Conservation (phyloP, 352 stramenopile species). For the Phytopythium kandeliae region DNA sequence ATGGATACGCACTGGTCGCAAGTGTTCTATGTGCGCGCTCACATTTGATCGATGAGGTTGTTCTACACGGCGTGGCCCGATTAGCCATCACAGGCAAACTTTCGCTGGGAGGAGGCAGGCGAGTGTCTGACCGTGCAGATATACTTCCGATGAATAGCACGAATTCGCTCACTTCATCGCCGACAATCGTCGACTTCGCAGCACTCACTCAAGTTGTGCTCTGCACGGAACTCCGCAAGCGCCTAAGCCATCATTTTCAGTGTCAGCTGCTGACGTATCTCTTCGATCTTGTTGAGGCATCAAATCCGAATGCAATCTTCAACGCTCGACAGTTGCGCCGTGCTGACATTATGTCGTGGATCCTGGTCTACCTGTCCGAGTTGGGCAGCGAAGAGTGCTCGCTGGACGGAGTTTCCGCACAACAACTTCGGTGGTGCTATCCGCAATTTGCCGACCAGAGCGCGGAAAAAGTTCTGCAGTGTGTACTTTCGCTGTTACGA, state of each 20-base stretch:
- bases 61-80: slow-evolving; percentile 32
- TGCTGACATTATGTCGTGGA: slow-evolving; percentile 44
- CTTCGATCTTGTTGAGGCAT: slow-evolving; percentile 28
- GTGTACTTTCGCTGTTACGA: slow-evolving; percentile 31
- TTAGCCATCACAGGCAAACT: slow-evolving; percentile 45
- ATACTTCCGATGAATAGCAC: not conserved
- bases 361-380: slow-evolving; percentile 48
- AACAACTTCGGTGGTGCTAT: slow-evolving; percentile 50
- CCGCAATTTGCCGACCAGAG: slow-evolving; percentile 31
- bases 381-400: slow-evolving; percentile 34
- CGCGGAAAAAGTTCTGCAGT: slow-evolving; percentile 44
- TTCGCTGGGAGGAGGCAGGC: not conserved
- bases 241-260: slow-evolving; percentile 35
- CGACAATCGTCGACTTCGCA: slow-evolving; percentile 45
- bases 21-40: slow-evolving; percentile 32
- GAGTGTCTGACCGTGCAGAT: not conserved
- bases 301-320: slow-evolving; percentile 73
- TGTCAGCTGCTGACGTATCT: slow-evolving; percentile 47
- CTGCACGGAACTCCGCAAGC: slow-evolving; percentile 31
- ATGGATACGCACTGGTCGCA: slow-evolving; percentile 47
- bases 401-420: slow-evolving; percentile 15
- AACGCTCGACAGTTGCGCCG: slow-evolving; percentile 67
- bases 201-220: slow-evolving; percentile 57
- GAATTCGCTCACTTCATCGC: slow-evolving; percentile 6
- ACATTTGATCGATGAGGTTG: slow-evolving; percentile 40